Conservation (phyloP, 176 grass and related monocot species). For the Coix lacrymajobi region DNA sequence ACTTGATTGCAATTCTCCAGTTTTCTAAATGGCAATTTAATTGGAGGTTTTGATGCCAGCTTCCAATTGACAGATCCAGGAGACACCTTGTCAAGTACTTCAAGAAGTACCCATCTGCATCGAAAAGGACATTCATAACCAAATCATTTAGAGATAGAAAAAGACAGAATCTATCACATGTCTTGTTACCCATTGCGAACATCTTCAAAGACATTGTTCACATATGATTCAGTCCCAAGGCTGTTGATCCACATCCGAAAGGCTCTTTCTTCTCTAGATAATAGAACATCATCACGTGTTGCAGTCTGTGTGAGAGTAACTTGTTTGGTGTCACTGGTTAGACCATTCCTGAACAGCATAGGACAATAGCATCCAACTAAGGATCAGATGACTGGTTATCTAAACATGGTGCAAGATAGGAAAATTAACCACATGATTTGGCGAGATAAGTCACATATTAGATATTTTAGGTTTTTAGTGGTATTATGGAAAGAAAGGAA, state of each 20-base stretch:
- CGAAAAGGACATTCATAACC: constrained; percentile 3
- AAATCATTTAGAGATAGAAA: constrained; percentile 11
- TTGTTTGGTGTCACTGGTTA: constrained; percentile 71
- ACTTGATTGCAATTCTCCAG: constrained; percentile 99
- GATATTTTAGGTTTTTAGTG: neutral
- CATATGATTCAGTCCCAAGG: constrained; percentile 83
- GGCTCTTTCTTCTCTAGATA: constrained; percentile 95
- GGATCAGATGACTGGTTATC: neutral
- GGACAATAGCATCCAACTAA: constrained; percentile 13
- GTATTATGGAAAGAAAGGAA: constrained; percentile 14
- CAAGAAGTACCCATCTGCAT: constrained; percentile 98
- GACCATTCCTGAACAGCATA: constrained; percentile 71
- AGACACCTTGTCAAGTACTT: constrained; percentile 96
- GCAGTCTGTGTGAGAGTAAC: constrained; percentile 52
- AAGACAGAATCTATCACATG: constrained; percentile 8
- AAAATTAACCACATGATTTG: neutral
- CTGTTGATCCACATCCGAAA: constrained; percentile 99
- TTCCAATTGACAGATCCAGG: constrained; percentile 93
- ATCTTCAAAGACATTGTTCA: constrained; percentile 99
- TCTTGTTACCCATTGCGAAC: constrained; percentile 78
- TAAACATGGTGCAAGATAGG: neutral
- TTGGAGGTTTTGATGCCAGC: constrained; percentile 86
- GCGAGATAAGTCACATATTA: neutral
- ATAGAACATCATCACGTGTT: constrained; percentile 69
- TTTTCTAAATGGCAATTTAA: constrained; percentile 94